Evolutionary conservation across 768 basidiomycete genomes (phyloP), one percentile per base, ranked within the genome.

Genomic region (Suillus cothurnatus): DNA sequence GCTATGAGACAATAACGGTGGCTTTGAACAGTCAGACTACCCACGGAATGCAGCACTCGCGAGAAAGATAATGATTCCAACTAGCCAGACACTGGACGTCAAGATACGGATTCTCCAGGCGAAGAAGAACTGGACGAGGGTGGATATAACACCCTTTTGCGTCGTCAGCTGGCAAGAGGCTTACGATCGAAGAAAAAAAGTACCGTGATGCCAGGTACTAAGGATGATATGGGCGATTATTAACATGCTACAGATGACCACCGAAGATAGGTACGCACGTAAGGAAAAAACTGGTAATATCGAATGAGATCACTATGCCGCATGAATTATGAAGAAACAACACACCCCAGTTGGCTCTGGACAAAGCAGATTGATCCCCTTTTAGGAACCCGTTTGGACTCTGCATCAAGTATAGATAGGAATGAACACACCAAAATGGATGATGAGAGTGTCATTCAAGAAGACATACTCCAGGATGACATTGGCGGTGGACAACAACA

Each of bases 121-220:
- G 57, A 74, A 75, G 59, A 74, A 74, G 34, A 75, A 39, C 19
- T 74, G 73, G 14, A 74, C 73, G 36, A 70, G 61, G 58, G 74
- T 65, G 17, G 74, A 70, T 6, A 75, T 67, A 32, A 75, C 21
- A 14, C 74, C 74, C 73, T 74, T 23, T n/a, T 6, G 8, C 28
- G 11, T 36, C 12, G 34, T 69, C 9, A 68, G 53, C 53, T 3
- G 3, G 38, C 4, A 31, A 50, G 6, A 62, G 14, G 23, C 6
- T 47, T 23, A 61, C 19, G 6, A 41, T 26, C 3, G 11, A 17
- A 57, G 32, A 31, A 36, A 7, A 32, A 39, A 53, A 6, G 2
- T 61, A 74, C 73, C 39, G 74, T 73, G 6, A 73, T 74, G 32
- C 55, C 69, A 57, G 70, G 69, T 31, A 67, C 70, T 74, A n/a